A percentile compares a stretch with the other conserved stretches of the same genome.
These are phyloP conservation scores for Pseudogymnoascus sp. DNA, from an alignment of 2,329 filamentous ascomycete species.

Conservation along the genomic window DNA sequence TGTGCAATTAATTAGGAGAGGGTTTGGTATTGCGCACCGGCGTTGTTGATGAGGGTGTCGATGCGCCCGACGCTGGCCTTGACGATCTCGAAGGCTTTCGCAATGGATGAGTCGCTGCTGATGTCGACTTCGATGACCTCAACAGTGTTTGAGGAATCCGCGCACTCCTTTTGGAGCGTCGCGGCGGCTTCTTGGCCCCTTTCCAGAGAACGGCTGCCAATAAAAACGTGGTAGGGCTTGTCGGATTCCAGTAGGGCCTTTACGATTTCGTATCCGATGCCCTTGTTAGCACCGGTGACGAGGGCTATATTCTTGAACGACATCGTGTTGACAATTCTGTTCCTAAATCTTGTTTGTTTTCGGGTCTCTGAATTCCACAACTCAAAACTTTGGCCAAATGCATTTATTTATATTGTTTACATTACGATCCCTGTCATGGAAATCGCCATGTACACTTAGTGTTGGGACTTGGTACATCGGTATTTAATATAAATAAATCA, in stretches of 20 bases:
- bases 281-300: conserved; percentile 37
- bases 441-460: not conserved
- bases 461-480: not conserved
- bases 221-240: conserved; percentile 33
- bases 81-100: conserved; percentile 18
- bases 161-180: conserved; percentile 28
- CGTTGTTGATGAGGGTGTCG: conserved; percentile 21
- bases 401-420: not conserved
- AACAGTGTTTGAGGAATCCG: conserved; percentile 22
- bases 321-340: not conserved
- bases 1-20: not conserved
- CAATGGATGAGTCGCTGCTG: conserved; percentile 19
- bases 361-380: not conserved
- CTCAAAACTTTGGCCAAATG: not conserved
- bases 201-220: conserved; percentile 31
- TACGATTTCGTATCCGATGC: conserved; percentile 36
- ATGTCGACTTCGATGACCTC: conserved; percentile 19
- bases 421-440: not conserved
- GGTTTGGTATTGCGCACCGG: conserved; percentile 16
- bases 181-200: conserved; percentile 31
- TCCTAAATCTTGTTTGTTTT: not conserved
- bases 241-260: conserved; percentile 33
- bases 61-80: conserved; percentile 14
- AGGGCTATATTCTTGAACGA: conserved; percentile 25
- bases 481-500: not conserved